Conservation (phyloP, 2,329 filamentous ascomycete species). For the Metarhizium rileyi region DNA sequence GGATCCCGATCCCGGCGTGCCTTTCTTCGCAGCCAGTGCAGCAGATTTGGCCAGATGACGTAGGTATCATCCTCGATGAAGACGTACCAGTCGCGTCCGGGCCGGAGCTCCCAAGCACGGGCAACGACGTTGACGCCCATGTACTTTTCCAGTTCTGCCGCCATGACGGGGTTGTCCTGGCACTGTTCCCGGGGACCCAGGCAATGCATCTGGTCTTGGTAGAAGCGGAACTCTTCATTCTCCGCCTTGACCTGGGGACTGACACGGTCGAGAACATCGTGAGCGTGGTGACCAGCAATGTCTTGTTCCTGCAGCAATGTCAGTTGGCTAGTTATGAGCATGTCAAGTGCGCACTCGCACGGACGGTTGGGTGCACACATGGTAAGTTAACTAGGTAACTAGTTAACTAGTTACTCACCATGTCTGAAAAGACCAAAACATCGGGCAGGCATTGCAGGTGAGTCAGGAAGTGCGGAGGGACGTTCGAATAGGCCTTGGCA, state of each 20-base stretch:
- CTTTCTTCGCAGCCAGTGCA: slow-evolving; percentile 35
- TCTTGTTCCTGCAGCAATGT: slow-evolving; percentile 31
- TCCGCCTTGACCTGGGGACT: slow-evolving; percentile 25
- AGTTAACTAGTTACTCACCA: slow-evolving; percentile 25
- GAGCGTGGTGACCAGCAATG: slow-evolving; percentile 34
- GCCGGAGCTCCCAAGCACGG: slow-evolving; percentile 44
- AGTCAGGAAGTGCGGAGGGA: slow-evolving; percentile 47
- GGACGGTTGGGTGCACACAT: too few relatives aligned
- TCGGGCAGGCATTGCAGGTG: slow-evolving; percentile 44
- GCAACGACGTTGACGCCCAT: slow-evolving; percentile 51
- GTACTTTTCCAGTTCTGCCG: slow-evolving; percentile 51
- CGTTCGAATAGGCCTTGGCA: slow-evolving; percentile 42
- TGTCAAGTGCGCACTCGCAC: background rate
- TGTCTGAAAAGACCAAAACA: slow-evolving; percentile 47
- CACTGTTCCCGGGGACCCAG: slow-evolving; percentile 37
- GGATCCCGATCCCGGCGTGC: slow-evolving; percentile 33
- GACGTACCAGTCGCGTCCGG: slow-evolving; percentile 46
- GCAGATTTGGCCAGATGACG: slow-evolving; percentile 43
- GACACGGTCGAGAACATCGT: slow-evolving; percentile 32
- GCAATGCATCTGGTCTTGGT: slow-evolving; percentile 35
- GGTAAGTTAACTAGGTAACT: background rate
- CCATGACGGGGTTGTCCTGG: slow-evolving; percentile 20
- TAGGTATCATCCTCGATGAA: slow-evolving; percentile 52
- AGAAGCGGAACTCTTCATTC: slow-evolving; percentile 36
- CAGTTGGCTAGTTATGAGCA: too few relatives aligned